phyloP scores from a whole-genome alignment of 805 yeast genomes.

The Kazachstania psychrophila region DNA sequence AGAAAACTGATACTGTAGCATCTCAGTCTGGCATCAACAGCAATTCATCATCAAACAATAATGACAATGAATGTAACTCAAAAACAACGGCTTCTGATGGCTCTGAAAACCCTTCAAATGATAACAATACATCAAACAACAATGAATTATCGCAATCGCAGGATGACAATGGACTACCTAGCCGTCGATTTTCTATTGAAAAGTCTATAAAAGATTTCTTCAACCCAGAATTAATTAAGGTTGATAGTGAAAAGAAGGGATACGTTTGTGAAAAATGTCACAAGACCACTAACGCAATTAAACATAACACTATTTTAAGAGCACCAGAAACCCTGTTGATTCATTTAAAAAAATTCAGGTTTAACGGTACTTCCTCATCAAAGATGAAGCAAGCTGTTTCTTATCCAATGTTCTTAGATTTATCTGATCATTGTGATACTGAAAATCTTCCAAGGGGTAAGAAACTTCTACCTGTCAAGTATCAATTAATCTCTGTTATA shows the following conservation, averaged over 20 bases:
- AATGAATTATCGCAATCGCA: not conserved
- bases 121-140: not conserved
- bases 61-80: not conserved
- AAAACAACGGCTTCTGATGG: not conserved
- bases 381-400: conserved; percentile 82
- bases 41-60: not conserved
- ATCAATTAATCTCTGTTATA: conserved; percentile 72
- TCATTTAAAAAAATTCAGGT: conserved; percentile 86
- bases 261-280: conserved; percentile 86
- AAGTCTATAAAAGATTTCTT: conserved; percentile 75
- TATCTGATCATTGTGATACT: conserved; percentile 49
- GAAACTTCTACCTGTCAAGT: conserved; percentile 38
- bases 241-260: conserved; percentile 65
- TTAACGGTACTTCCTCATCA: conserved; percentile 67
- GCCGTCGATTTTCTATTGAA: conserved; percentile 51
- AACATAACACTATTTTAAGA: conserved; percentile 60
- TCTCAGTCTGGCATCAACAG: conserved; percentile 1
- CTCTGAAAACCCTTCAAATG: too few relatives aligned
- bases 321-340: conserved; percentile 85
- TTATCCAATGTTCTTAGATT: conserved; percentile 69
- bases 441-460: conserved; percentile 10
- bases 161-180: not conserved
- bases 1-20: conserved; percentile 21
- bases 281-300: conserved; percentile 64
- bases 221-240: conserved; percentile 65